phyloP scores from a whole-genome alignment of 2,329 filamentous ascomycete genomes.

The Exophiala phaeomuriformis region DNA sequence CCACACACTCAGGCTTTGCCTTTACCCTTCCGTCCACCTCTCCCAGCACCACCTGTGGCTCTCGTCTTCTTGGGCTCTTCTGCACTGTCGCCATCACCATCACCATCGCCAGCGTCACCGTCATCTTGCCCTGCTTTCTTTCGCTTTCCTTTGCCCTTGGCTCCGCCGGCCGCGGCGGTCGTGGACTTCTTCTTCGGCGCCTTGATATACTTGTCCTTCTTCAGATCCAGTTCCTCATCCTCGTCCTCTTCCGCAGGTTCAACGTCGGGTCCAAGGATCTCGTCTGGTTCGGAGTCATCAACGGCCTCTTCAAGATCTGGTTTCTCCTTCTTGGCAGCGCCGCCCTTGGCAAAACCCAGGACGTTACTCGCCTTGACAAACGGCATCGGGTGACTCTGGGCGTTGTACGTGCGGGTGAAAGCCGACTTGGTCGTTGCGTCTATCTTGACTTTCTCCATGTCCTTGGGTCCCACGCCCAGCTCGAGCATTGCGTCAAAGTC shows the following conservation, averaged over 20 bases:
- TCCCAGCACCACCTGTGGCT: slow-evolving; percentile 4
- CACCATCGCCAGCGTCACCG: slow-evolving; percentile 13
- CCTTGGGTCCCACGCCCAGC: slow-evolving; percentile 78
- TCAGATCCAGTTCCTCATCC: slow-evolving; percentile 66
- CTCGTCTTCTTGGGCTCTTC: slow-evolving; percentile 20
- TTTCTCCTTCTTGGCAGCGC: slow-evolving; percentile 56
- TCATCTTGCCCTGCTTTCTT: slow-evolving; percentile 20
- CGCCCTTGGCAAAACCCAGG: slow-evolving; percentile 58
- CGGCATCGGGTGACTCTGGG: slow-evolving; percentile 76
- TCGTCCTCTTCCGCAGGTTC: slow-evolving; percentile 60
- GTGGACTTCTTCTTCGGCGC: slow-evolving; percentile 66
- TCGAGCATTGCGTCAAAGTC: slow-evolving; percentile 92
- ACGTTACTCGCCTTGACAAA: slow-evolving; percentile 91
- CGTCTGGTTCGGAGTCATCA: slow-evolving; percentile 71
- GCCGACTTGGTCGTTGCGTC: slow-evolving; percentile 78
- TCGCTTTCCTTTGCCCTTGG: slow-evolving; percentile 32
- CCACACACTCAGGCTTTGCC: slow-evolving; percentile 9
- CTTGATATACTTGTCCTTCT: slow-evolving; percentile 95
- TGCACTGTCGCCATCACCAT: slow-evolving; percentile 10
- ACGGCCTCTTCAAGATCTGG: slow-evolving; percentile 95
- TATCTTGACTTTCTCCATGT: slow-evolving; percentile 66
- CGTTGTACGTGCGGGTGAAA: slow-evolving; percentile 88
- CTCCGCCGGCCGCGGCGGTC: slow-evolving; percentile 40
- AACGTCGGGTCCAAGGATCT: slow-evolving; percentile 42
- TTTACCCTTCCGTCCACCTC: slow-evolving; percentile 18